These are phyloP conservation scores for Yamagishiella unicocca DNA, from an alignment of 139 green algal species.

Conservation along the genomic window DNA sequence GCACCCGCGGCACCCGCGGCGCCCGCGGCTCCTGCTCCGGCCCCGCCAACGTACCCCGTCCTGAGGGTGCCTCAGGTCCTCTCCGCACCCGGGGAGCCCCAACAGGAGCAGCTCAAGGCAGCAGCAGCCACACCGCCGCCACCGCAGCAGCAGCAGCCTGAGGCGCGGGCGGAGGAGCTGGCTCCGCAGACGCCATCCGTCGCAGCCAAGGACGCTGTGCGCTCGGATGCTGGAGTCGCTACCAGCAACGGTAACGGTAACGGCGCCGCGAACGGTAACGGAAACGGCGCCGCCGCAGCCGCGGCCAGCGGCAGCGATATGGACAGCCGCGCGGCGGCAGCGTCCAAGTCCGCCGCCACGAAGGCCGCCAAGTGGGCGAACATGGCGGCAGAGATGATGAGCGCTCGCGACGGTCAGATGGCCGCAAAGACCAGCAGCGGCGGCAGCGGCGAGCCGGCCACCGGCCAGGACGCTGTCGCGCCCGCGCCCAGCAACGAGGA, in stretches of 20 bases:
- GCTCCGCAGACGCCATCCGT: background rate
- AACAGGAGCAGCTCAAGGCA: no score
- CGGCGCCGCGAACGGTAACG: background rate
- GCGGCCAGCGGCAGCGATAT: background rate
- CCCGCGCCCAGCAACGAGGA: no score
- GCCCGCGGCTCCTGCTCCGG: background rate
- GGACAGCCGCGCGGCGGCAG: background rate
- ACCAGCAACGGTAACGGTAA: background rate
- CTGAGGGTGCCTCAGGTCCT: background rate
- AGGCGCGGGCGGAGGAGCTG: background rate
- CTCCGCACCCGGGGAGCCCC: background rate
- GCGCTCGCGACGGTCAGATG: background rate
- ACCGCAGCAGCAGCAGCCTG: background rate
- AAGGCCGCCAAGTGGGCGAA: background rate
- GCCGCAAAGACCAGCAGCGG: background rate
- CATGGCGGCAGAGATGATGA: conserved; percentile 28
- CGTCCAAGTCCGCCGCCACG: background rate
- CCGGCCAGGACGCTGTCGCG: no score
- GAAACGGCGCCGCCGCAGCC: background rate
- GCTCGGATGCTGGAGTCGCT: background rate
- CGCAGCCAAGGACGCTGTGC: background rate
- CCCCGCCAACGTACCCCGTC: no score
- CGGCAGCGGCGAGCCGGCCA: background rate
- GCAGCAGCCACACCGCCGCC: background rate
- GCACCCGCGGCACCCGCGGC: background rate